Percentiles rank a stretch among this genome's conserved stretches.
phyloP scores from a whole-genome alignment of 2,329 filamentous ascomycete genomes.

The Dothistroma septosporum region DNA sequence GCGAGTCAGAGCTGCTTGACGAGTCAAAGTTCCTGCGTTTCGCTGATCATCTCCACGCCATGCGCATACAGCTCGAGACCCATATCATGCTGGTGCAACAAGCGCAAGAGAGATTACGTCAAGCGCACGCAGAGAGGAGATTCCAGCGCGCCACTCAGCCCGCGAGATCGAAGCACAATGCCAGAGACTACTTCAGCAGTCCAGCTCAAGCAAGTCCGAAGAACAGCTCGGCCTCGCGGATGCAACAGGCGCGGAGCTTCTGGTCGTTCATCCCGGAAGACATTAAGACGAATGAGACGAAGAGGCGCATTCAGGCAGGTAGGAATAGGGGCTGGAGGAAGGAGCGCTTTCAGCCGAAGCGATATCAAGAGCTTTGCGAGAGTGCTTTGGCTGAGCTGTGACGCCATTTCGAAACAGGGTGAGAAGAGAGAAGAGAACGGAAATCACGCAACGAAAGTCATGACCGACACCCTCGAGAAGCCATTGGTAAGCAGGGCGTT shows the following conservation, averaged over 20 bases:
- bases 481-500: not conserved
- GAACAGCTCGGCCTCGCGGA: not conserved
- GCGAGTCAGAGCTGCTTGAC: conserved; percentile 4
- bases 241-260: conserved; percentile 21
- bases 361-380: conserved; percentile 28
- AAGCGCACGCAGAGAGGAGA: conserved; percentile 11
- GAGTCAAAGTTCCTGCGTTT: conserved; percentile 14
- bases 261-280: conserved; percentile 28
- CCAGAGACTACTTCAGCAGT: conserved; percentile 7
- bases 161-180: conserved; percentile 3
- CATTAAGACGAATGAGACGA: conserved; percentile 26
- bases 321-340: conserved; percentile 28
- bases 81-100: conserved; percentile 35
- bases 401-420: not conserved
- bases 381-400: conserved; percentile 31
- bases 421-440: not conserved
- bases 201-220: conserved; percentile 2
- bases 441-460: not conserved
- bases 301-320: conserved; percentile 27
- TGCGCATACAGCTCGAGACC: conserved; percentile 33
- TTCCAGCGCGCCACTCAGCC: not conserved
- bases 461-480: not conserved
- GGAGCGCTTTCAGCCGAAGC: conserved; percentile 28
- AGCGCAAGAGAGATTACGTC: conserved; percentile 18
- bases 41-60: conserved; percentile 23